These are phyloP conservation scores for Hyaloscypha variabilis DNA, from an alignment of 495 filamentous ascomycete genomes.

Conservation along the genomic window DNA sequence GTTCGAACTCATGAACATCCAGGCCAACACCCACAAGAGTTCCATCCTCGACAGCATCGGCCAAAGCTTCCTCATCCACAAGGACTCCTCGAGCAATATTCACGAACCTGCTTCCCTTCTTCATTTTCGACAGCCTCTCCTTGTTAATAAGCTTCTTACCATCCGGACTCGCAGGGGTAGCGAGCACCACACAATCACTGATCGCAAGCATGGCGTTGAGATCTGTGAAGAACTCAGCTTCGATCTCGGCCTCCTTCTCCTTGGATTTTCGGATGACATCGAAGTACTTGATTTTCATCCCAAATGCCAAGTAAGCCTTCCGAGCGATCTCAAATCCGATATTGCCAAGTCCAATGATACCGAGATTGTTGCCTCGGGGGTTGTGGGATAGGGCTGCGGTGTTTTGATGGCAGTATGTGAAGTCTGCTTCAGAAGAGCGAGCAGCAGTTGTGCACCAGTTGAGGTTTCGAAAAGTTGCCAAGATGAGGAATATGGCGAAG, in stretches of 20 bases:
- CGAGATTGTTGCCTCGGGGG: constrained; percentile 48
- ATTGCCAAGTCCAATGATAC: constrained; percentile 61
- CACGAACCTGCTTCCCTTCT: constrained; percentile 62
- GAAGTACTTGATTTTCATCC: constrained; percentile 71
- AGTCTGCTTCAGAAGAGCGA: constrained; percentile 40
- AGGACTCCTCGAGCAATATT: constrained; percentile 74
- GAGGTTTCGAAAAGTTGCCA: constrained; percentile 58
- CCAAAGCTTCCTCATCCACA: constrained; percentile 70
- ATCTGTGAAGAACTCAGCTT: constrained; percentile 52
- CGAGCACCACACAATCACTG: constrained; percentile 68
- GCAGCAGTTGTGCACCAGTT: constrained; percentile 55
- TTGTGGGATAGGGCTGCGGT: constrained; percentile 56
- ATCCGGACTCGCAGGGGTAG: constrained; percentile 59
- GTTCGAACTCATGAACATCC: constrained; percentile 69
- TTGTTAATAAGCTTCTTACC: constrained; percentile 58
- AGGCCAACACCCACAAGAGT: constrained; percentile 58
- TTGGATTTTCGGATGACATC: constrained; percentile 60
- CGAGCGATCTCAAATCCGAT: constrained; percentile 70
- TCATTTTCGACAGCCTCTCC: constrained; percentile 52
- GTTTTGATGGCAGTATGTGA: constrained; percentile 54
- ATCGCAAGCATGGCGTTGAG: constrained; percentile 56
- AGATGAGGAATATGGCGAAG: constrained; percentile 57
- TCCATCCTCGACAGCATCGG: constrained; percentile 60
- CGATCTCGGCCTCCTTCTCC: constrained; percentile 42
- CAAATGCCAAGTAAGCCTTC: constrained; percentile 60